Base-by-base conservation (phyloP, 768 basidiomycete genomes). In the Hygrocybe punicea region DNA sequence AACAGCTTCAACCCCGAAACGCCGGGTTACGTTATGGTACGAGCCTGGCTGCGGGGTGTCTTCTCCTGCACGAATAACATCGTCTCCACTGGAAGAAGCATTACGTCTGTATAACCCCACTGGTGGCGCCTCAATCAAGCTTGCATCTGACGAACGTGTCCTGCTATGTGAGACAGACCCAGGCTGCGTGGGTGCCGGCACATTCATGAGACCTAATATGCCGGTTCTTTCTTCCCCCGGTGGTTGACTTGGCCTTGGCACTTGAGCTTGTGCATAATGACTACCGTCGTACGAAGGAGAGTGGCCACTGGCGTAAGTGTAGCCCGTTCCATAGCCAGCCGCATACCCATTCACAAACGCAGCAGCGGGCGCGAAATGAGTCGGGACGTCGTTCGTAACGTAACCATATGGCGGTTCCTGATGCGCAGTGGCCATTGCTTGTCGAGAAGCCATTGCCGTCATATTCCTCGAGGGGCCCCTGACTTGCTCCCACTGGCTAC, bases 341-440 rank as follows among this genome's bases (percentile, higher is more conserved):
- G 70, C 24, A 52, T 76, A 76, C 3, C 75, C 75, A 11, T 65
- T 65, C 1, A 75, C 70, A 10, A 73, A 76, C 2, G 73, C 71
- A 6, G 56, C 45, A n/a, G 64, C 54, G 62, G 66, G 52, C 60
- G 70, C 45, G 61, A 50, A 57, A 6, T 57, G 48, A 35, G 19
- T 40, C 25, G 25, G 23, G 40, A 53, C 16, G 7, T 42, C 37
- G 14, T 40, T 16, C 14, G 17, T 19, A 40, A 37, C 23, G 9
- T 35, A 3, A 16, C 14, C 19, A 10, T 42, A 42, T 10, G 16
- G 4, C 8, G 29, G 29, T 8, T 29, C 29, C 8, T 4, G 29
- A 4, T 29, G 29, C 29, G 8, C 29, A 29, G 29, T 4, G 29
- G 29, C 29, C 6, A 11, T 21, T 39, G 34, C 13, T 42, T 19